phyloP scores from a whole-genome alignment of 1,284 basidiomycete species.

The Leccinum huronense region DNA sequence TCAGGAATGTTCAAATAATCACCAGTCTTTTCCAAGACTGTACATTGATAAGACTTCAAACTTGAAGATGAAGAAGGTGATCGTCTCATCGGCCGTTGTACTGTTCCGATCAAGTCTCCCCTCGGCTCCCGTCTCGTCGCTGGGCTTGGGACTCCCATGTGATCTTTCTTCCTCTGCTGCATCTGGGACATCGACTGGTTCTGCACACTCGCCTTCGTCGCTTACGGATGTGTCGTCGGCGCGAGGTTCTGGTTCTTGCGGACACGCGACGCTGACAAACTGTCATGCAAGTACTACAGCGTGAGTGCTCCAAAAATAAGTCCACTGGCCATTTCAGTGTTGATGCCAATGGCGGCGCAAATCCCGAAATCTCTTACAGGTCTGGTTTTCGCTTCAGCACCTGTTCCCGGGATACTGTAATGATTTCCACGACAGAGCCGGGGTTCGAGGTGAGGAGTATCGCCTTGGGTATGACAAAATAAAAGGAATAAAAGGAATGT shows the following conservation, averaged over 20 bases:
- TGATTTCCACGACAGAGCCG: slow-evolving; percentile 14
- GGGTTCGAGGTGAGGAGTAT: too few species aligned
- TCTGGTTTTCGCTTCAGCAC: slow-evolving; percentile 35
- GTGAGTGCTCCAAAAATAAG: slow-evolving; percentile 20
- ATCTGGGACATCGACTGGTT: slow-evolving; percentile 32
- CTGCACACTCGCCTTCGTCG: slow-evolving; percentile 26
- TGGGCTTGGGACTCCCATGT: slow-evolving; percentile 23
- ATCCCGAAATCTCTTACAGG: slow-evolving; percentile 11
- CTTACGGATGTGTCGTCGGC: slow-evolving; percentile 30
- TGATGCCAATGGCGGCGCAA: too few species aligned
- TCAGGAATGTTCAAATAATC: slow-evolving; percentile 28
- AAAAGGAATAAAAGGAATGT: too few species aligned
- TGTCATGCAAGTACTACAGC: slow-evolving; percentile 35
- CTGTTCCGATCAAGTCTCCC: slow-evolving; percentile 38
- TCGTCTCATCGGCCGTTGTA: slow-evolving; percentile 31
- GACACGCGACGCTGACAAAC: slow-evolving; percentile 28
- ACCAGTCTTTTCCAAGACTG: slow-evolving; percentile 29
- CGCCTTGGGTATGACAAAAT: too few species aligned
- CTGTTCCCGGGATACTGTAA: slow-evolving; percentile 35
- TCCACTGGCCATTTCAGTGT: too few species aligned
- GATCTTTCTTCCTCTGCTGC: slow-evolving; percentile 25
- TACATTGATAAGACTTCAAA: slow-evolving; percentile 44
- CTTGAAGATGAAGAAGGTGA: slow-evolving; percentile 36
- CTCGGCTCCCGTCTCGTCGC: slow-evolving; percentile 25
- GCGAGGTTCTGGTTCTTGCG: slow-evolving; percentile 23